Evolutionary conservation across 1,284 basidiomycete genomes (phyloP).

Genomic region (Ustilago lituana): DNA sequence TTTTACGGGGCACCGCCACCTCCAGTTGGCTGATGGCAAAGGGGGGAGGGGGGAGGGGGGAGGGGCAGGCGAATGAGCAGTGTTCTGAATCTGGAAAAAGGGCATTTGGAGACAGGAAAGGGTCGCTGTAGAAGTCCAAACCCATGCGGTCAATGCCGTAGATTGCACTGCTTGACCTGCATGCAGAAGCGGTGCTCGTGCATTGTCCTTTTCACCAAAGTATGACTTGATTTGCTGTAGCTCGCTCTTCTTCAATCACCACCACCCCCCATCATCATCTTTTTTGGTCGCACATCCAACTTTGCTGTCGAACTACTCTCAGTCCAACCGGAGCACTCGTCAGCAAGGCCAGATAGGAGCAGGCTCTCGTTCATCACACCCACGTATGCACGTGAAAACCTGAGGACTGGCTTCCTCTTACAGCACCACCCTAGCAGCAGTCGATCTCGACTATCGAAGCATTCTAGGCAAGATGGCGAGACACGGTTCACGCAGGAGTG

Average conservation of each 20-base stretch:
- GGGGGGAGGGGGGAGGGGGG: no score
- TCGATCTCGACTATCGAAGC: no score
- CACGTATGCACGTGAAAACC: neutral
- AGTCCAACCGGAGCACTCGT: no score
- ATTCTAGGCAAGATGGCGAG: slow-evolving; percentile 14
- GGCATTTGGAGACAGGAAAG: no score
- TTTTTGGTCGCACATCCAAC: no score
- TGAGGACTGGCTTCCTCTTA: neutral
- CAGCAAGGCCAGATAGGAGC: slow-evolving; percentile 2
- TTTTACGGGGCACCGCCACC: slow-evolving; percentile 8
- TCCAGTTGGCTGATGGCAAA: slow-evolving; percentile 1
- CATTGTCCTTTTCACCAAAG: slow-evolving; percentile 1
- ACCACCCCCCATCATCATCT: slow-evolving; percentile 1
- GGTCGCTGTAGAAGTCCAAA: no score
- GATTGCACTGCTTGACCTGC: neutral
- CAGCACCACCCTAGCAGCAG: no score
- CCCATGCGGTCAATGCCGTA: slow-evolving; percentile 5
- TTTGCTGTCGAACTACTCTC: no score
- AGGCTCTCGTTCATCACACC: neutral
- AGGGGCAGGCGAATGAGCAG: neutral
- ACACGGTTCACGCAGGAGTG: slow-evolving; percentile 8
- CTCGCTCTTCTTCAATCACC: neutral
- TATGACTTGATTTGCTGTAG: no score
- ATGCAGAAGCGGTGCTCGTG: slow-evolving; percentile 29
- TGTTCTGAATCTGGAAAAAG: neutral